Base-by-base conservation (phyloP, 495 filamentous ascomycete genomes). In the Neurospora sp. region DNA sequence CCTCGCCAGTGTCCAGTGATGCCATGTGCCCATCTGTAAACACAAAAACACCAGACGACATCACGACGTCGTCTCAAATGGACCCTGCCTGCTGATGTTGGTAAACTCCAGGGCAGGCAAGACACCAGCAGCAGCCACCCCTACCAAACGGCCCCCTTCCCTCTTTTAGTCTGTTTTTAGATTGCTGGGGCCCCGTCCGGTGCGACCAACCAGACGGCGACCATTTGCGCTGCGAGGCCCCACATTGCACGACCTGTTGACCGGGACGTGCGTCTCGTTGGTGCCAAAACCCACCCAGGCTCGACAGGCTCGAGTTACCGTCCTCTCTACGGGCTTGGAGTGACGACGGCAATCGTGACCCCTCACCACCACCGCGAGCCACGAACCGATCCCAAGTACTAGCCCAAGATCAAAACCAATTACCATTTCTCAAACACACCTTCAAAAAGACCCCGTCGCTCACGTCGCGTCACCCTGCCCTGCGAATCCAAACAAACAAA, bases 121-220 rank as follows among this genome's bases (percentile, higher is more conserved):
- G 16, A 31, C 20, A 31, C 27, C 27, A 40, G 44, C 37, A 27
- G 16, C 20, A 40, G 35, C 61, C 18, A 16, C 61, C n/a, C 40
- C 20, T 40, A 22, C 38, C 40, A 61, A 27, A 42, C 74, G 45
- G 68, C 72, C 70, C 69, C 69, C 72, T 73, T 70, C 42, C 18
- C 70, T 72, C 65, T 71, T 61, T 72, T 31, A 70, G 42, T 78
- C 76, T 78, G 76, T 76, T 76, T 78, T 76, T 78, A 78, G 75
- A 74, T 74, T 71, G 69, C 72, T 74, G 69, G 68, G 70, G 70
- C 69, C 68, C 75, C 71, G 69, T 75, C 27, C 65, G 41, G 9
- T 37, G 48, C 68, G 73, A 71, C 77, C 78, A 80, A 80, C 76
- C 75, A 69, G 71, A 76, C 65, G 18, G 18, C 20, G 41, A 31